Evolutionary conservation across 495 filamentous ascomycete genomes (phyloP).

Genomic region (Talaromyces wortmannii): DNA sequence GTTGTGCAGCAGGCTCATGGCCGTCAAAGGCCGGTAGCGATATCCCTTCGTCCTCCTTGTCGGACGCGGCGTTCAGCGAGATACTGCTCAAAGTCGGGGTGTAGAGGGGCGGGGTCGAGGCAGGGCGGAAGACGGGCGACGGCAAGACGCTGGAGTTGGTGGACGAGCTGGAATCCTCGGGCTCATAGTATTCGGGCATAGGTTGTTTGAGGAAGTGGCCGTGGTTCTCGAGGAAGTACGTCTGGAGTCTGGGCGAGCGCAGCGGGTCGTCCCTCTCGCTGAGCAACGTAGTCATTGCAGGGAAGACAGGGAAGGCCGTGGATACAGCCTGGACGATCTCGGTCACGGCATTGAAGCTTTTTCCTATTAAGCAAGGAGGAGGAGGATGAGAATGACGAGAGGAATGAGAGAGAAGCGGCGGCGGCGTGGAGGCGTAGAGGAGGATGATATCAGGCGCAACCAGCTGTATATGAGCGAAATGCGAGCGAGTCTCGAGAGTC

Average conservation of each 20-base stretch:
- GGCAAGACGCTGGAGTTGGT: constrained; percentile 27
- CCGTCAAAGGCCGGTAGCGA: constrained; percentile 53
- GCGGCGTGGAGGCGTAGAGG: too few species aligned
- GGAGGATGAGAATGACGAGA: background rate
- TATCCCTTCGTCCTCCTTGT: constrained; percentile 45
- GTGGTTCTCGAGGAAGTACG: constrained; percentile 32
- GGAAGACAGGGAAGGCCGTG: background rate
- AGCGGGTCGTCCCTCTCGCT: constrained; percentile 29
- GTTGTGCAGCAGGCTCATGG: constrained; percentile 9
- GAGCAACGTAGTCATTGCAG: constrained; percentile 40
- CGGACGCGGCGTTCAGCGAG: constrained; percentile 46
- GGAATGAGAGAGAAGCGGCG: background rate
- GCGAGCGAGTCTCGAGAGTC: too few species aligned
- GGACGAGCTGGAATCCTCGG: constrained; percentile 29
- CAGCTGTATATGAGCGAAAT: too few species aligned
- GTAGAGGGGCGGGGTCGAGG: constrained; percentile 22
- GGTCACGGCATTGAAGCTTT: background rate
- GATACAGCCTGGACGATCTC: background rate
- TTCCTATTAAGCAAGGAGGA: background rate
- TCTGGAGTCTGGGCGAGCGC: constrained; percentile 35
- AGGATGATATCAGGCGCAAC: too few species aligned
- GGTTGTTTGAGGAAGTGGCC: constrained; percentile 25
- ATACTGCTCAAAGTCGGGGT: constrained; percentile 56
- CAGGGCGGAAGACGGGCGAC: constrained; percentile 22
- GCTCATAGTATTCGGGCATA: constrained; percentile 22